Evolutionary conservation across 2,329 filamentous ascomycete genomes (phyloP).

Genomic region (Cladosporium sp.): DNA sequence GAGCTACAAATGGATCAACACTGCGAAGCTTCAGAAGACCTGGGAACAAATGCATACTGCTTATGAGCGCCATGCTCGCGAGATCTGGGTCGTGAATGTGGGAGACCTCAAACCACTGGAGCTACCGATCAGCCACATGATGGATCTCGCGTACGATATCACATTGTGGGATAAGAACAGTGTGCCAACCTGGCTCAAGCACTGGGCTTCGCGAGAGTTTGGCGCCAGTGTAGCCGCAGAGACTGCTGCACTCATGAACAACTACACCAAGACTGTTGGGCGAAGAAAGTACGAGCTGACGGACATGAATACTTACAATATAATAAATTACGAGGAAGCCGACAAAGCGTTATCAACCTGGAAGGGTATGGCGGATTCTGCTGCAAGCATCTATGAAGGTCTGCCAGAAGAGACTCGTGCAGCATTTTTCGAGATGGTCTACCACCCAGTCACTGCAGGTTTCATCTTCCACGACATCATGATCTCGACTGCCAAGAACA

Average conservation of each 20-base stretch:
- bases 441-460: slow-evolving; percentile 58
- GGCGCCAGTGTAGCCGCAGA: slow-evolving; percentile 43
- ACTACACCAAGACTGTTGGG: slow-evolving; percentile 55
- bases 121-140: slow-evolving; percentile 62
- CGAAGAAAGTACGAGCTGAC: slow-evolving; percentile 61
- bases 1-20: slow-evolving; percentile 58
- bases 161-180: slow-evolving; percentile 54
- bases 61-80: slow-evolving; percentile 54
- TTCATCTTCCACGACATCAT: slow-evolving; percentile 54
- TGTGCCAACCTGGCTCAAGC: slow-evolving; percentile 52
- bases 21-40: slow-evolving; percentile 60
- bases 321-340: slow-evolving; percentile 63
- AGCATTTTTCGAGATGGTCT: slow-evolving; percentile 60
- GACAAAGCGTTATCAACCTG: slow-evolving; percentile 55
- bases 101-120: slow-evolving; percentile 64
- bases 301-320: slow-evolving; percentile 54
- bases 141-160: slow-evolving; percentile 65
- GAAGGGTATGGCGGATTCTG: slow-evolving; percentile 49
- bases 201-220: slow-evolving; percentile 58
- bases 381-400: slow-evolving; percentile 53
- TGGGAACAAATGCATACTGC: slow-evolving; percentile 63
- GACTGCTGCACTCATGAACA: slow-evolving; percentile 51
- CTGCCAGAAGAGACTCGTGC: slow-evolving; percentile 49
- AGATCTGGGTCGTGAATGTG: slow-evolving; percentile 65
- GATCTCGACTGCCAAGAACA: slow-evolving; percentile 50